A percentile compares a stretch with the other conserved stretches of the same genome.
These are phyloP conservation scores for Stephania japonica DNA, from an alignment of 164 flowering plant genomes.

Conservation along the genomic window DNA sequence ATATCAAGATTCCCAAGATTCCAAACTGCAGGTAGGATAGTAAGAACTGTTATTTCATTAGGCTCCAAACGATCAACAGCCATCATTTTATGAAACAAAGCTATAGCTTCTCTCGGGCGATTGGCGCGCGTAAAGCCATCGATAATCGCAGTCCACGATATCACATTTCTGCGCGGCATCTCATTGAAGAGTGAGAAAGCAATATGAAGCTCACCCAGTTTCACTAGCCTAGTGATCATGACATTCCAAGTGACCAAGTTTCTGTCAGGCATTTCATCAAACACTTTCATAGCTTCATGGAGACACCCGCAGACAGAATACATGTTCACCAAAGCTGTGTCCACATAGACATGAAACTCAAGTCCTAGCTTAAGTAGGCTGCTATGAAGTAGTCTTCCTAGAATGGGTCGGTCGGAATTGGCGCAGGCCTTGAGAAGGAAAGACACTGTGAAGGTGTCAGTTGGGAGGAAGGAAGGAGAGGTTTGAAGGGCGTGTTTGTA, in stretches of 20 bases:
- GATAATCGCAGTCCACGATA: conserved; percentile 28
- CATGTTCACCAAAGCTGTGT: conserved; percentile 23
- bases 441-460: conserved; percentile 21
- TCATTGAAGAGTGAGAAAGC: conserved; percentile 16
- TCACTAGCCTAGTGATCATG: conserved; percentile 24
- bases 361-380: conserved; percentile 16
- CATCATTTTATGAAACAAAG: conserved; percentile 19
- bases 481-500: conserved; percentile 14
- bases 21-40: conserved; percentile 20
- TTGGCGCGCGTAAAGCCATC: conserved; percentile 21
- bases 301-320: conserved; percentile 14
- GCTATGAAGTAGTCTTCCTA: conserved; percentile 23
- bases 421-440: conserved; percentile 26
- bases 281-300: conserved; percentile 17
- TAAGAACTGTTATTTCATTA: conserved; percentile 18
- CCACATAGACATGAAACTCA: conserved; percentile 21
- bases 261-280: conserved; percentile 17
- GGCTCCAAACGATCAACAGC: conserved; percentile 16
- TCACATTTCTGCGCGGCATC: conserved; percentile 17
- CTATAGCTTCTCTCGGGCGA: conserved; percentile 16
- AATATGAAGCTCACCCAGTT: conserved; percentile 19
- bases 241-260: conserved; percentile 27
- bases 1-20: conserved; percentile 14
- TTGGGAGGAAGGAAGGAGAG: background rate
- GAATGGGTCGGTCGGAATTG: conserved; percentile 9